phyloP scores from a whole-genome alignment of 2,329 filamentous ascomycete species.

The Emmonsiellopsis sp. region DNA sequence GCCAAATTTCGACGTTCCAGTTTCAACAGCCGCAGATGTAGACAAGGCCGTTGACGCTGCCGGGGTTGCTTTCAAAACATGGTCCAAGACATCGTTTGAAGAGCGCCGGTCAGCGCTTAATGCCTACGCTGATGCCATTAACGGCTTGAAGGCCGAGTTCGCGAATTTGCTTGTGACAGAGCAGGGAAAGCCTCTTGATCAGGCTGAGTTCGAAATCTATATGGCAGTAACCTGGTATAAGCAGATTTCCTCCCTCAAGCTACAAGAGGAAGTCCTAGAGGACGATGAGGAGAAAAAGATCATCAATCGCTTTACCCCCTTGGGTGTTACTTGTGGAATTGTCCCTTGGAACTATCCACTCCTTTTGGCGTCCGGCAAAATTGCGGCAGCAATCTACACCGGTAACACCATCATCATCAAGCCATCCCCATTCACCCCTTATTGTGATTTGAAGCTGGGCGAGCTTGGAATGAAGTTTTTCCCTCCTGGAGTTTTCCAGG shows the following conservation, averaged over 20 bases:
- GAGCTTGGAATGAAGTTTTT: slow-evolving; percentile 50
- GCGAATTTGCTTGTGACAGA: slow-evolving; percentile 37
- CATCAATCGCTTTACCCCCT: slow-evolving; percentile 4
- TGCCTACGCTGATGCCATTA: slow-evolving; percentile 33
- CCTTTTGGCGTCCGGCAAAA: slow-evolving; percentile 39
- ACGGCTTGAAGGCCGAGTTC: slow-evolving; percentile 34
- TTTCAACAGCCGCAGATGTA: slow-evolving; percentile 32
- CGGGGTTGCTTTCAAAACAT: slow-evolving; percentile 37
- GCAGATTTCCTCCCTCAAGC: slow-evolving; percentile 11
- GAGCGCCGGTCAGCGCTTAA: slow-evolving; percentile 35
- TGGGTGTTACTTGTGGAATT: slow-evolving; percentile 32
- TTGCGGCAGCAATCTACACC: slow-evolving; percentile 48
- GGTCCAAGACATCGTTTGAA: slow-evolving; percentile 35
- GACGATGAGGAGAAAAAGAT: slow-evolving; percentile 27
- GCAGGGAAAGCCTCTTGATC: slow-evolving; percentile 39
- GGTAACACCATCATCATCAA: slow-evolving; percentile 50
- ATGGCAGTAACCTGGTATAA: background rate
- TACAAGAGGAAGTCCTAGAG: slow-evolving; percentile 36
- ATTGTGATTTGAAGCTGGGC: slow-evolving; percentile 47
- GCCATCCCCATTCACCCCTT: slow-evolving; percentile 33
- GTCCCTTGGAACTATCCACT: slow-evolving; percentile 41
- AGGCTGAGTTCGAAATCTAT: background rate
- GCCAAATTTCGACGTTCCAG: slow-evolving; percentile 36
- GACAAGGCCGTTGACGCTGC: slow-evolving; percentile 39
- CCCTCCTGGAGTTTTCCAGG: slow-evolving; percentile 54